Evolutionary conservation across 208 protist genomes (phyloP), one percentile per base, ranked within the genome.

Genomic region (Trypanosoma cruzi): DNA sequence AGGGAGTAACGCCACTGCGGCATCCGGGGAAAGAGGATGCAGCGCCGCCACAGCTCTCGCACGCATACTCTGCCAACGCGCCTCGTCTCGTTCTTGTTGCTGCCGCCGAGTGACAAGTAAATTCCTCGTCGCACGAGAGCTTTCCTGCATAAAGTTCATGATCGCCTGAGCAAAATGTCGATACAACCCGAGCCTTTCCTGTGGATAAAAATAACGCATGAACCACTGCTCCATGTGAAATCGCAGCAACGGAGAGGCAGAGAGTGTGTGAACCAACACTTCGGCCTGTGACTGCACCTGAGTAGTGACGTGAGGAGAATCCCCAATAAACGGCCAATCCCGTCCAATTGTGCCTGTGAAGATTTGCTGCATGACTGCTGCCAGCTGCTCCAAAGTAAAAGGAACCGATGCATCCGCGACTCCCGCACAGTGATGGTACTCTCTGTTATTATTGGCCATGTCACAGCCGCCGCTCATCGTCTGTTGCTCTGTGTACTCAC

Each of bases 21-120:
- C 54, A 11, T 62, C 36, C 4, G n/a, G 20, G 32, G 54, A 55
- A 20, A 32, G 29, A 32, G 46, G 20, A 20, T 72, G 67, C 26
- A 65, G 22, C 0, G n/a, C 31, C 13, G 55, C 8, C 7, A 58
- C 16, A 22, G 40, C 44, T 34, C 34, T 48, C 18, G 48, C 57
- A 18, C 58, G 42, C 10, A 57, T 22, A 31, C 34, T 63, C 16
- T 62, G 49, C 57, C 56, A 72, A 8, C 24, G n/a, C 28, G 67
- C 67, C 22, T 72, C 67, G 28, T 72, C 29, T 28, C 44, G 1
- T 32, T 72, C 67, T 34, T 31, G 56, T 58, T 72, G 67, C 57
- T 63, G 57, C 6, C 67, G 55, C 48, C 57, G 37, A 32, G 18
- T 48, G 6, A 72, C 40, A 40, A 72, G 37, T n/a, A 50, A 28